phyloP scores from a whole-genome alignment of 768 basidiomycete species.

The Pseudohyphozyma bogoriensis region DNA sequence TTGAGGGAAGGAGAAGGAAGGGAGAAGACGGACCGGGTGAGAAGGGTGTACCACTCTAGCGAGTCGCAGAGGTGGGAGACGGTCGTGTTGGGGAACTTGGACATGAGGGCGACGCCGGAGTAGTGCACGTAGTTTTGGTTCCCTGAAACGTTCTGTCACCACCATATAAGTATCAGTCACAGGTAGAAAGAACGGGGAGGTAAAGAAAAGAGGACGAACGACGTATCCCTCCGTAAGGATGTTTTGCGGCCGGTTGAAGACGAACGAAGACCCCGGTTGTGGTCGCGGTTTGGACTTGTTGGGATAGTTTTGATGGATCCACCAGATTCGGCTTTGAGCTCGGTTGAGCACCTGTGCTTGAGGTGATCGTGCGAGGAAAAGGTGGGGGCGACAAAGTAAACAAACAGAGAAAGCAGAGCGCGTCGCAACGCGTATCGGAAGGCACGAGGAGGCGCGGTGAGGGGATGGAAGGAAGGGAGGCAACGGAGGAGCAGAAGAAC shows the following conservation, averaged over 20 bases:
- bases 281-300: background rate
- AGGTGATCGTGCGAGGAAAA: no score
- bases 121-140: background rate
- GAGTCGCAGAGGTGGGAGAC: constrained; percentile 52
- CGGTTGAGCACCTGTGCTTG: constrained; percentile 17
- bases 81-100: constrained; percentile 63
- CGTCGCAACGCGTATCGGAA: no score
- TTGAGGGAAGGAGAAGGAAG: background rate
- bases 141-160: background rate
- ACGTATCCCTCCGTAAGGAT: constrained; percentile 60
- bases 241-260: constrained; percentile 40
- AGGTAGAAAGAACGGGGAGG: background rate
- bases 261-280: background rate
- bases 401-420: no score
- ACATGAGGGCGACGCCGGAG: constrained; percentile 39
- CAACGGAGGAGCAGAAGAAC: background rate
- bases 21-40: constrained; percentile 47
- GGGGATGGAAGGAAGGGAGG: no score
- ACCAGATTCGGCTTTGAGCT: constrained; percentile 13
- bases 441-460: no score
- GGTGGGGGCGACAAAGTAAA: no score
- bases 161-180: background rate
- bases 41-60: constrained; percentile 56
- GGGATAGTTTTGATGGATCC: background rate
- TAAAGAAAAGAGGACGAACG: constrained; percentile 39